Conservation (phyloP, 1,139 yeast genomes). For the Geotrichum klebahnii region DNA sequence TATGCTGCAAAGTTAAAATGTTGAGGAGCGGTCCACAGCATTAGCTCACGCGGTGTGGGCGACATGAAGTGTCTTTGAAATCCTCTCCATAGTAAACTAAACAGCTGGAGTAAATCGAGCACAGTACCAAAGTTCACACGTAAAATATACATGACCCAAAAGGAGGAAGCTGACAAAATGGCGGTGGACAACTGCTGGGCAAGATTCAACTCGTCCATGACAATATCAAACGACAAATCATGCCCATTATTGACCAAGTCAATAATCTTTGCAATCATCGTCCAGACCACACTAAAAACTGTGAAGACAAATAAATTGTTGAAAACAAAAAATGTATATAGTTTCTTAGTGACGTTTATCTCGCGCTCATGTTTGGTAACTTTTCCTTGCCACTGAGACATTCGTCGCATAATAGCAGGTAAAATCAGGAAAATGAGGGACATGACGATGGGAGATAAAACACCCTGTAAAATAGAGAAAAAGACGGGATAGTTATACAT, state of each 20-base stretch:
- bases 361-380: slow-evolving; percentile 42
- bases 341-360: slow-evolving; percentile 40
- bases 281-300: slow-evolving; percentile 42
- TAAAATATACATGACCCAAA: slow-evolving; percentile 44
- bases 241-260: slow-evolving; percentile 27
- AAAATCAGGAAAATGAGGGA: slow-evolving; percentile 39
- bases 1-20: slow-evolving; percentile 39
- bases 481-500: slow-evolving; percentile 33
- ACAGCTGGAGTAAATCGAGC: slow-evolving; percentile 38
- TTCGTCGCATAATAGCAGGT: slow-evolving; percentile 40
- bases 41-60: slow-evolving; percentile 41
- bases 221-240: slow-evolving; percentile 28
- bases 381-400: slow-evolving; percentile 42
- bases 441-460: slow-evolving; percentile 41
- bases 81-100: slow-evolving; percentile 33
- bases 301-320: slow-evolving; percentile 42
- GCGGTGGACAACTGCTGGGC: slow-evolving; percentile 39
- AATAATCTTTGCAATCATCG: slow-evolving; percentile 37
- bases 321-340: slow-evolving; percentile 41
- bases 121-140: slow-evolving; percentile 39
- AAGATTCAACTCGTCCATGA: slow-evolving; percentile 30
- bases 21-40: slow-evolving; percentile 40
- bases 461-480: slow-evolving; percentile 42
- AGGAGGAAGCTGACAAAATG: slow-evolving; percentile 41
- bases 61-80: slow-evolving; percentile 33